Evolutionary conservation across 345 rosid species (phyloP).

Genomic region (Gossypium sturtianum): DNA sequence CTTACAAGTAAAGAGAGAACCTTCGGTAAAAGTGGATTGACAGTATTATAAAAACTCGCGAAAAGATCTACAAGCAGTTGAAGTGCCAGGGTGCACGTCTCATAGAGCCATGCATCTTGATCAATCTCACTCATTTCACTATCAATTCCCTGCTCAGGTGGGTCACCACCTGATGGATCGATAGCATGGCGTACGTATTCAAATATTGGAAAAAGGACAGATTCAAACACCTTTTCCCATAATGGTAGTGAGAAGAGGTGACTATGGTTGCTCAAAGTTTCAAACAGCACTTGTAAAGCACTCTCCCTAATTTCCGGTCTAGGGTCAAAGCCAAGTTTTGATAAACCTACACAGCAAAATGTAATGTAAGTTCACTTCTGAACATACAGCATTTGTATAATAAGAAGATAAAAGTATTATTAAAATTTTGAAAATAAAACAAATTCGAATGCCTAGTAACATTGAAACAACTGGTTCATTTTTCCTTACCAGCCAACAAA

Average conservation of each 20-base stretch:
- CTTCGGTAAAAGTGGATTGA: slow-evolving; percentile 81
- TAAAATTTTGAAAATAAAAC: slow-evolving; percentile 7
- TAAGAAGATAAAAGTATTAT: slow-evolving; percentile 5
- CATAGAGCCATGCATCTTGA: slow-evolving; percentile 98
- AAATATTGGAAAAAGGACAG: slow-evolving; percentile 90
- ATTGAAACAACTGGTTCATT: slow-evolving; percentile 17
- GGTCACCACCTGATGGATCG: slow-evolving; percentile 80
- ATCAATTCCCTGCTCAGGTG: slow-evolving; percentile 54
- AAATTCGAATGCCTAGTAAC: slow-evolving; percentile 15
- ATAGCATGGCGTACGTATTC: slow-evolving; percentile 96
- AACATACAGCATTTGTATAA: background rate
- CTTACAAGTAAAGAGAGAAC: slow-evolving; percentile 80
- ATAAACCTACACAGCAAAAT: slow-evolving; percentile 61
- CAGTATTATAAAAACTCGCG: slow-evolving; percentile 83
- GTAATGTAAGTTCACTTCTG: background rate
- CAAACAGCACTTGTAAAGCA: slow-evolving; percentile 88
- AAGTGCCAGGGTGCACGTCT: slow-evolving; percentile 94
- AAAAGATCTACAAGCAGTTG: slow-evolving; percentile 97
- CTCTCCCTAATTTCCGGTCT: slow-evolving; percentile 96
- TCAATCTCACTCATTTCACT: slow-evolving; percentile 64
- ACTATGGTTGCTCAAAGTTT: slow-evolving; percentile 87
- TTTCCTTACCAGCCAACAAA: slow-evolving; percentile 74
- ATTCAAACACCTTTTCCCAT: slow-evolving; percentile 90
- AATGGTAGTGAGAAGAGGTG: slow-evolving; percentile 76
- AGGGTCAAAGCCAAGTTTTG: slow-evolving; percentile 96